phyloP scores from a whole-genome alignment of 257 asterid genomes.

The Solanum piurae region DNA sequence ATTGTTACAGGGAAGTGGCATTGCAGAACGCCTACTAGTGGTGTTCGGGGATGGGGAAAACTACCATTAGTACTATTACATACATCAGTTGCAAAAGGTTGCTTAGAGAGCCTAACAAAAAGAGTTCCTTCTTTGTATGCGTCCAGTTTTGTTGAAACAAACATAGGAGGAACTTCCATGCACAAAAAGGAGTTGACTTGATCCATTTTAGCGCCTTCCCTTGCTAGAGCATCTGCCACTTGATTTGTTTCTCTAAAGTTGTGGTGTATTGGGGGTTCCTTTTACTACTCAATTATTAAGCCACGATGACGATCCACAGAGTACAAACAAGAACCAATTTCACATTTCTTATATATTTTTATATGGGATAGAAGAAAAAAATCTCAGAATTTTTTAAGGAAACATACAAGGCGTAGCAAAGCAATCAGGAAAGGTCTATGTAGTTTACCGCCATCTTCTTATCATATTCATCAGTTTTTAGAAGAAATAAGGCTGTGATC shows the following conservation, averaged over 20 bases:
- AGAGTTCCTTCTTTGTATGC: too few species aligned
- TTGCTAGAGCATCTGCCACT: background rate
- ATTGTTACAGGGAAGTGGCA: too few species aligned
- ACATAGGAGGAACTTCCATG: too few species aligned
- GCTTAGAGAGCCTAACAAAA: too few species aligned
- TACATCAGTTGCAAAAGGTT: too few species aligned
- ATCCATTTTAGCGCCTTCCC: background rate
- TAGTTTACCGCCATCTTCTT: background rate
- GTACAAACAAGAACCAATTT: background rate
- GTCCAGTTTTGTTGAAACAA: too few species aligned
- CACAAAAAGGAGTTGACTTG: background rate
- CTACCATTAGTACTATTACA: too few species aligned
- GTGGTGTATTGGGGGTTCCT: background rate
- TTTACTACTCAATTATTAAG: background rate
- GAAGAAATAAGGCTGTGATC: background rate
- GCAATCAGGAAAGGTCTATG: background rate
- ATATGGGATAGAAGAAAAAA: background rate
- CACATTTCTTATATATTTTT: background rate
- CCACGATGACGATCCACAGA: background rate
- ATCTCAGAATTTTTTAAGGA: background rate
- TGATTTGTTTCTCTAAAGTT: background rate
- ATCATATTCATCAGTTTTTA: background rate
- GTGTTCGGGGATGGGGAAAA: too few species aligned
- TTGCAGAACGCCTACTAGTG: too few species aligned
- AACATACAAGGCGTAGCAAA: background rate